phyloP scores from a whole-genome alignment of 441 rosid species.

The Pelargonium cotyledonis region DNA sequence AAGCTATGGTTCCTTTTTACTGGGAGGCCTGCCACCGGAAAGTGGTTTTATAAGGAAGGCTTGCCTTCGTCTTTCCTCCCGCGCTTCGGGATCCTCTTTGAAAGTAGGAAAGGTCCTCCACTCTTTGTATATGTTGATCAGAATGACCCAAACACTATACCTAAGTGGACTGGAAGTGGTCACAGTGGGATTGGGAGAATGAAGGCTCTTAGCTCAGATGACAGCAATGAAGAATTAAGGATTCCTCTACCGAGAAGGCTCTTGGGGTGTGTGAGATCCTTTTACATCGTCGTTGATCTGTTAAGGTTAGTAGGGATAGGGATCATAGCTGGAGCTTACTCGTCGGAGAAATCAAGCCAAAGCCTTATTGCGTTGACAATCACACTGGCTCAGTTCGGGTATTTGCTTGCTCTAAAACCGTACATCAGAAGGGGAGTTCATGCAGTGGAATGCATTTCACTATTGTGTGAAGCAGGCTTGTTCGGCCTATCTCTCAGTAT shows the following conservation, averaged over 20 bases:
- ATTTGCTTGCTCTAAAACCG: conserved; percentile 29
- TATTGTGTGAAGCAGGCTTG: not conserved
- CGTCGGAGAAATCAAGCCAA: conserved; percentile 26
- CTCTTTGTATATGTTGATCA: conserved; percentile 31
- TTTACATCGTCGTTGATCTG: conserved; percentile 43
- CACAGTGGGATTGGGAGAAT: conserved; percentile 47
- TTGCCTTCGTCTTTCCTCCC: conserved; percentile 35
- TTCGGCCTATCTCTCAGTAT: not conserved
- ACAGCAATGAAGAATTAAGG: conserved; percentile 39
- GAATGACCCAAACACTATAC: conserved; percentile 30
- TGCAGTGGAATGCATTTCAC: conserved; percentile 6
- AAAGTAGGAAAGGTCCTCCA: conserved; percentile 47
- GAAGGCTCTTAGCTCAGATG: conserved; percentile 44
- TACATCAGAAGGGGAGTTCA: conserved; percentile 8
- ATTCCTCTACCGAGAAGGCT: conserved; percentile 24
- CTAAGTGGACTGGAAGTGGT: conserved; percentile 37
- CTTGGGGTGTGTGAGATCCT: conserved; percentile 45
- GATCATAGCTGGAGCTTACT: conserved; percentile 31
- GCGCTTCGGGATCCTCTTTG: conserved; percentile 37
- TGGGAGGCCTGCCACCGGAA: conserved; percentile 36
- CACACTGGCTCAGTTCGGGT: conserved; percentile 35
- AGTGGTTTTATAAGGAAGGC: conserved; percentile 48
- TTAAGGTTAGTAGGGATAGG: conserved; percentile 41
- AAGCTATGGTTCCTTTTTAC: conserved; percentile 31
- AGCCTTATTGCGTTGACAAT: conserved; percentile 34